Evolutionary conservation across 1,284 basidiomycete genomes (phyloP).

Genomic region (Mrakiaceae sp.): DNA sequence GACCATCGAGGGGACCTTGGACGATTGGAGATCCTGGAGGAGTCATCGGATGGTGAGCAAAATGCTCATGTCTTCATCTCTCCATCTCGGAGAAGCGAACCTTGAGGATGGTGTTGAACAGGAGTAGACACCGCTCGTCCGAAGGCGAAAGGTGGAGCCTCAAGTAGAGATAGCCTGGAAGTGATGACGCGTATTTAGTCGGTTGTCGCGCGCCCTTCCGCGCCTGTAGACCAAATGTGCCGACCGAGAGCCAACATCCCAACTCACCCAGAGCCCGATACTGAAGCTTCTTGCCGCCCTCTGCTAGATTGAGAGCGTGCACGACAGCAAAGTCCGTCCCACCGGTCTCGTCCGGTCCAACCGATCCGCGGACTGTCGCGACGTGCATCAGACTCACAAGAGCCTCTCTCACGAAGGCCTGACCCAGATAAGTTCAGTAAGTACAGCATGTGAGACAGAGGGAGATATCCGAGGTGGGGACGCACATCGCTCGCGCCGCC

Average conservation of each 20-base stretch:
- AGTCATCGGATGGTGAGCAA: background rate
- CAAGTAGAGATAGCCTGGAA: conserved; percentile 30
- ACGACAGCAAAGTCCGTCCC: conserved; percentile 27
- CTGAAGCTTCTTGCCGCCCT: conserved; percentile 23
- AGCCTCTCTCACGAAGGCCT: conserved; percentile 1
- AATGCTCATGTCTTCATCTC: background rate
- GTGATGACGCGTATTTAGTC: too few species aligned
- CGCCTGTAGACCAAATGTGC: too few species aligned
- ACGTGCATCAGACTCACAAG: conserved; percentile 10
- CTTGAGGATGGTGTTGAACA: conserved; percentile 35
- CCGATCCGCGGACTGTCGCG: conserved; percentile 1
- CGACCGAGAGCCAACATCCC: background rate
- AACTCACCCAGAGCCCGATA: conserved; percentile 27
- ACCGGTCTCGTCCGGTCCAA: conserved; percentile 12
- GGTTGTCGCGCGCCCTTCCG: too few species aligned
- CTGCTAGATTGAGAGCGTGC: conserved; percentile 29
- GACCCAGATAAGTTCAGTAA: background rate
- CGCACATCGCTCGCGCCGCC: conserved; percentile 1
- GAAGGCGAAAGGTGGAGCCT: conserved; percentile 24
- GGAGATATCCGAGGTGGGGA: background rate
- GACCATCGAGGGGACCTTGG: conserved; percentile 21
- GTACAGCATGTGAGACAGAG: background rate
- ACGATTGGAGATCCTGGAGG: conserved; percentile 27
- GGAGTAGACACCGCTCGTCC: conserved; percentile 30
- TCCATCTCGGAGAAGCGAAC: conserved; percentile 12